phyloP scores from a whole-genome alignment of 2,329 filamentous ascomycete species.

The Penicillium psychrosexuale region DNA sequence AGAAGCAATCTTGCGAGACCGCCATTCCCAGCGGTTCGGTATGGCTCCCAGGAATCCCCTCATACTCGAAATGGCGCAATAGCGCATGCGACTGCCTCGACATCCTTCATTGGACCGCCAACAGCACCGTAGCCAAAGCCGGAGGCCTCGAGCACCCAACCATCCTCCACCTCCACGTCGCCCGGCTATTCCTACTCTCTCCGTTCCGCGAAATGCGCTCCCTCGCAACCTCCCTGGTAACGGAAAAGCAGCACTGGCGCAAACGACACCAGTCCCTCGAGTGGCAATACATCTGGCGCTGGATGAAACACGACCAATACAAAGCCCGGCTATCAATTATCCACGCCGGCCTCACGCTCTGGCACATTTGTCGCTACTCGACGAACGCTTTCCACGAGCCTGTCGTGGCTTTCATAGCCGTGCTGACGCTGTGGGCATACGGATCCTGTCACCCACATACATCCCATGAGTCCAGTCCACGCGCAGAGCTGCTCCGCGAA shows the following conservation, averaged over 20 bases:
- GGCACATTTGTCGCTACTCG: conserved; percentile 52
- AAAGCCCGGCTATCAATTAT: conserved; percentile 58
- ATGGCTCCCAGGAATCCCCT: conserved; percentile 49
- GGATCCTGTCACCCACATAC: conserved; percentile 31
- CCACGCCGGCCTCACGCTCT: conserved; percentile 53
- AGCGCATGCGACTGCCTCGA: conserved; percentile 50
- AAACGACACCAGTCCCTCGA: conserved; percentile 30
- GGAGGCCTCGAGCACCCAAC: conserved; percentile 55
- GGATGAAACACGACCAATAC: conserved; percentile 52
- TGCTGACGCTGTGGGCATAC: conserved; percentile 50
- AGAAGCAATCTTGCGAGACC: conserved; percentile 36
- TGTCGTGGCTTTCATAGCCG: conserved; percentile 45
- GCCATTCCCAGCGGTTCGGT: conserved; percentile 37
- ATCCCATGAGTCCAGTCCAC: conserved; percentile 31
- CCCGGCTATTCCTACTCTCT: conserved; percentile 52
- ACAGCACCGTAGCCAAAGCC: conserved; percentile 49
- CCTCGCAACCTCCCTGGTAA: conserved; percentile 40
- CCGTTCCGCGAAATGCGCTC: conserved; percentile 49
- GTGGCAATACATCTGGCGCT: conserved; percentile 47
- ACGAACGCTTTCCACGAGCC: conserved; percentile 50
- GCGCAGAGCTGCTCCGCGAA: conserved; percentile 24
- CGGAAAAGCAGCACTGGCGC: conserved; percentile 30
- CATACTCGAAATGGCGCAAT: conserved; percentile 48
- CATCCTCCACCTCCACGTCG: conserved; percentile 55
- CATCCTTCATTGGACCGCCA: conserved; percentile 58